These are phyloP conservation scores for Mycena olivaceomarginata DNA, from an alignment of 768 basidiomycete species.

Conservation along the genomic window DNA sequence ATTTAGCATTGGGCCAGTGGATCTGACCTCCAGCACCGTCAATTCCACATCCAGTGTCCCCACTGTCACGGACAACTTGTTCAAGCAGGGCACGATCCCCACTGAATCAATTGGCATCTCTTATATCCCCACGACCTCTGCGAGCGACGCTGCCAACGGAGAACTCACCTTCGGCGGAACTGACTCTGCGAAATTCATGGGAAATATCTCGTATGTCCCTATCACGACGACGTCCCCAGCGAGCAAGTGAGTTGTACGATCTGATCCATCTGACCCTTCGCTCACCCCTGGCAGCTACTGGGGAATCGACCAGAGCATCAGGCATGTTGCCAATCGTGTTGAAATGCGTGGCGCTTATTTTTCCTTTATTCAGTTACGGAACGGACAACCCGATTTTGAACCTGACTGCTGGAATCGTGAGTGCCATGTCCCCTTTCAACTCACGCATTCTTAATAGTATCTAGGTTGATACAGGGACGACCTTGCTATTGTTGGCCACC, in stretches of 20 bases:
- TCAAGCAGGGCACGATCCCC: conserved; percentile 65
- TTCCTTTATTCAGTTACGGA: conserved; percentile 33
- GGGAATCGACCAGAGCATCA: conserved; percentile 67
- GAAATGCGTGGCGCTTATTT: not conserved
- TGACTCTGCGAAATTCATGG: conserved; percentile 67
- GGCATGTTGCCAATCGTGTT: conserved; percentile 47
- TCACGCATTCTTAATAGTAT: not conserved
- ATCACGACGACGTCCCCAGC: conserved; percentile 69
- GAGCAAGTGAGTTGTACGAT: conserved; percentile 50
- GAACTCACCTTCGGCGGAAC: conserved; percentile 74
- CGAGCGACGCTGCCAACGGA: conserved; percentile 62
- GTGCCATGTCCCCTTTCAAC: not conserved
- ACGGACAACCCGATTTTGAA: conserved; percentile 57
- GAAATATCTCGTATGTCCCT: conserved; percentile 59
- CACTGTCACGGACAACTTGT: conserved; percentile 77
- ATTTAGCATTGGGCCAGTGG: conserved; percentile 69
- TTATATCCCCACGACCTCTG: conserved; percentile 67
- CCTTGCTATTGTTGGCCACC: conserved; percentile 73
- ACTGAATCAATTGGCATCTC: conserved; percentile 70
- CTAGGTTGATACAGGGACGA: conserved; percentile 70
- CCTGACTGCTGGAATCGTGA: conserved; percentile 64
- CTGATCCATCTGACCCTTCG: not conserved
- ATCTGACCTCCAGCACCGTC: conserved; percentile 68
- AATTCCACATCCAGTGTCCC: conserved; percentile 61
- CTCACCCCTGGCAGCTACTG: conserved; percentile 52